Evolutionary conservation across 225 moss, liverwort and hornwort genomes (phyloP), one percentile per base, ranked within the genome.

Genomic region (Asterella californica): DNA sequence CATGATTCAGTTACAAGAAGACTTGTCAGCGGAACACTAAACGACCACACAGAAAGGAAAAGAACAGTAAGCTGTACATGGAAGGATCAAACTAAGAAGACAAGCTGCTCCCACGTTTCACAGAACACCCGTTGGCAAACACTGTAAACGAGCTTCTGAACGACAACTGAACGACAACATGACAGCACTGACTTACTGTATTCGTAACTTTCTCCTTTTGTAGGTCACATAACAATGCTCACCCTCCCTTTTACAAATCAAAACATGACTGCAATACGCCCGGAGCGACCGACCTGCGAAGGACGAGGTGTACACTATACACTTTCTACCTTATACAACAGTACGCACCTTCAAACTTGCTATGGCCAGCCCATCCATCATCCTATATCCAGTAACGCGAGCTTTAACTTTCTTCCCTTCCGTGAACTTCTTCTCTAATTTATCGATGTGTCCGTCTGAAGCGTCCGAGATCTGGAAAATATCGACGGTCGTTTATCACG

Each of bases 371-470:
- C 89, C 93, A 81, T 99, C 99, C 90, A 99, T 89, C 73, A 88
- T 85, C 85, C 99, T 91, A 85, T 90, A 88, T 69, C 99, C 99
- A 66, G 85, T 93, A 7, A 95, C 88, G 65, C 95, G 91, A 36
- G 90, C 92, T 79, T 61, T 86, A 32, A 94, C 95, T 83, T 88
- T 91, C 78, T 88, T 91, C 61, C 99, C 99, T 84, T 88, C 86
- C 72, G 76, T 85, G 70, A 88, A 99, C 78, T 90, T 95, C 84
- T 93, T 91, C 80, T 95, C 99, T 72, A 99, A 81, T 78, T 95
- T 99, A 75, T 89, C 91, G 79, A 91, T 81, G 74, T 86, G 93
- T 59, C 89, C 92, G 78, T 99, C 99, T 53, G 99, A 92, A 79
- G 88, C 93, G 81, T 91, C 91, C 59, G 95, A 99, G 68, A 99